These are phyloP conservation scores for Cladosporium velox DNA, from an alignment of 2,329 filamentous ascomycete species.

Conservation along the genomic window DNA sequence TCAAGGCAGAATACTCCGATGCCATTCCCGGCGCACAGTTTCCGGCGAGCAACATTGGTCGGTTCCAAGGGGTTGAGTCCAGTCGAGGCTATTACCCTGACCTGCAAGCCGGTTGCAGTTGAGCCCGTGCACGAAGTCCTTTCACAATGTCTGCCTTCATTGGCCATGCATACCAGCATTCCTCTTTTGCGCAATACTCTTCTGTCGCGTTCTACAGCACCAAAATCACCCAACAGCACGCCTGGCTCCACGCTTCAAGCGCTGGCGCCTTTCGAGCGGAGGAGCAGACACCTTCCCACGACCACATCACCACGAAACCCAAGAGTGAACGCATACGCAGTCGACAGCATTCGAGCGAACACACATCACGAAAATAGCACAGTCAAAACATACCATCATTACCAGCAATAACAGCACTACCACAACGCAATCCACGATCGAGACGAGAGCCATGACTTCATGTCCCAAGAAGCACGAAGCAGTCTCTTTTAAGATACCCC, in stretches of 20 bases:
- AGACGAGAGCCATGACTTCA: neutral
- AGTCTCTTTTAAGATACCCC: slow-evolving; percentile 1
- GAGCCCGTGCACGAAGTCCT: neutral
- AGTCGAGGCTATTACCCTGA: slow-evolving; percentile 52
- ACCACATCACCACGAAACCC: neutral
- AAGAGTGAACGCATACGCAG: neutral
- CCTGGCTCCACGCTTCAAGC: slow-evolving; percentile 6
- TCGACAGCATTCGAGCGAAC: neutral
- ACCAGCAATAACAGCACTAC: neutral
- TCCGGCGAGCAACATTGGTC: slow-evolving; percentile 42
- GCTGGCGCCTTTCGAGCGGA: slow-evolving; percentile 11
- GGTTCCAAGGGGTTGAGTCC: slow-evolving; percentile 49
- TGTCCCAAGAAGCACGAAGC: neutral
- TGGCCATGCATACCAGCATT: slow-evolving; percentile 9
- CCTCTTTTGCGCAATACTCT: neutral
- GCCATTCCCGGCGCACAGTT: slow-evolving; percentile 34
- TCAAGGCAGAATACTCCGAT: slow-evolving; percentile 48
- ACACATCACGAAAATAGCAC: neutral
- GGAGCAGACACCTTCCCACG: neutral
- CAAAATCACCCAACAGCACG: slow-evolving; percentile 8
- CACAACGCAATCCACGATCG: neutral
- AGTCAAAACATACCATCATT: neutral
- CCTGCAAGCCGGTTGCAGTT: slow-evolving; percentile 41
- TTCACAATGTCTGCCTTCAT: slow-evolving; percentile 6
- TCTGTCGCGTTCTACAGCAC: slow-evolving; percentile 15